These are phyloP conservation scores for Trichoderma reesei DNA, from an alignment of 495 filamentous ascomycete genomes.

Conservation along the genomic window DNA sequence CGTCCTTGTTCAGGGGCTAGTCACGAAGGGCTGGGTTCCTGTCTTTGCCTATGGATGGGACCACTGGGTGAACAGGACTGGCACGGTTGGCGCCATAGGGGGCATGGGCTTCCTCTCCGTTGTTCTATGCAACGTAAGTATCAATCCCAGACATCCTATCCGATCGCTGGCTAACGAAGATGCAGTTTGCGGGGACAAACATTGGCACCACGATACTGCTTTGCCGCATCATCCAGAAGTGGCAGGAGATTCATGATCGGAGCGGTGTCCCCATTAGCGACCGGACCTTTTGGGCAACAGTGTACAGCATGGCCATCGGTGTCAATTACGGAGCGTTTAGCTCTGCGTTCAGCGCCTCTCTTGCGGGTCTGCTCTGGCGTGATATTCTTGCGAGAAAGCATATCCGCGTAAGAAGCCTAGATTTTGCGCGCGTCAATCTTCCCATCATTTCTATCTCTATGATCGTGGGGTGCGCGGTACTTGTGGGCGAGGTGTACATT, in stretches of 20 bases:
- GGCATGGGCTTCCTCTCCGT: slow-evolving; percentile 61
- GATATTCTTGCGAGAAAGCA: slow-evolving; percentile 55
- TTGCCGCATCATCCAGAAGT: slow-evolving; percentile 53
- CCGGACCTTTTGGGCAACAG: slow-evolving; percentile 54
- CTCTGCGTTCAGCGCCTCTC: slow-evolving; percentile 53
- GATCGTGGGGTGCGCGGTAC: slow-evolving; percentile 48
- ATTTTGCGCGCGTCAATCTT: slow-evolving; percentile 55
- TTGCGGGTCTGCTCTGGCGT: slow-evolving; percentile 57
- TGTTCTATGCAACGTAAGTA: slow-evolving; percentile 56
- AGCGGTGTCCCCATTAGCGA: slow-evolving; percentile 36
- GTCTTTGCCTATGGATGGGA: slow-evolving; percentile 61
- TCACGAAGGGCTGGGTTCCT: slow-evolving; percentile 57
- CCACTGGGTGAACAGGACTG: slow-evolving; percentile 56
- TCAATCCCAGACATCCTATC: not conserved
- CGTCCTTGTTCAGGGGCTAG: slow-evolving; percentile 55
- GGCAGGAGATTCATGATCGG: slow-evolving; percentile 44
- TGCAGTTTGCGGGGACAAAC: slow-evolving; percentile 58
- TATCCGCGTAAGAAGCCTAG: slow-evolving; percentile 45
- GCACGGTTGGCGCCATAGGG: slow-evolving; percentile 50
- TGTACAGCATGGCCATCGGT: slow-evolving; percentile 58
- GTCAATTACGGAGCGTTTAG: slow-evolving; percentile 64
- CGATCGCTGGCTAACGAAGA: not conserved
- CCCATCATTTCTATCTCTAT: slow-evolving; percentile 59
- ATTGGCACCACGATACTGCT: slow-evolving; percentile 62
- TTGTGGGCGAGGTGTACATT: slow-evolving; percentile 52